These are phyloP conservation scores for Chenopodium formosanum DNA, from an alignment of 148 eudicot species.

Conservation along the genomic window DNA sequence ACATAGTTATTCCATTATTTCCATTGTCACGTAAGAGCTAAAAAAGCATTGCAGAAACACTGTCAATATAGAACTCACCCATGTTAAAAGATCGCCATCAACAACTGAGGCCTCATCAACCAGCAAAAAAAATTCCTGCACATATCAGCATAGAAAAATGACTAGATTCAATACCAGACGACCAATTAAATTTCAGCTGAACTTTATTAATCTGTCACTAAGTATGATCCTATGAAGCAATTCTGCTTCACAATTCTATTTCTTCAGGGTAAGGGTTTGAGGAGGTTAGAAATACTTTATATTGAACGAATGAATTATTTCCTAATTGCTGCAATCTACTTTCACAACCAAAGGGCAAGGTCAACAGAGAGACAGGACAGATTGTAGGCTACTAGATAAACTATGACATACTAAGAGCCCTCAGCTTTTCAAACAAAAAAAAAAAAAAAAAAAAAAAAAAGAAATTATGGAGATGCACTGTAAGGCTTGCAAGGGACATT, in stretches of 20 bases:
- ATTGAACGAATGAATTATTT: not conserved
- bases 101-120: conserved; percentile 77
- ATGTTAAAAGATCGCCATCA: conserved; percentile 88
- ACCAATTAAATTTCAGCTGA: not conserved
- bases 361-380: not conserved
- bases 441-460: too few species aligned
- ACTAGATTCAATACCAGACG: not conserved
- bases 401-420: not conserved
- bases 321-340: not conserved
- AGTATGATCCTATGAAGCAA: not conserved
- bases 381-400: not conserved
- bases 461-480: not conserved
- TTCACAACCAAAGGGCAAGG: not conserved
- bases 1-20: not conserved
- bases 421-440: not conserved
- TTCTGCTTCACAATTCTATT: not conserved
- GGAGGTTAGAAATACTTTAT: not conserved
- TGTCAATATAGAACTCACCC: conserved; percentile 50
- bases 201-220: not conserved
- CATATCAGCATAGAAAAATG: conserved; percentile 11
- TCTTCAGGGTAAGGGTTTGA: not conserved
- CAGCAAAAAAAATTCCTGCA: conserved; percentile 88
- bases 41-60: not conserved
- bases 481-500: not conserved
- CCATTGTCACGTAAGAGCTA: not conserved